Conservation (phyloP, 768 basidiomycete genomes). For the Mycena leptocephala region DNA sequence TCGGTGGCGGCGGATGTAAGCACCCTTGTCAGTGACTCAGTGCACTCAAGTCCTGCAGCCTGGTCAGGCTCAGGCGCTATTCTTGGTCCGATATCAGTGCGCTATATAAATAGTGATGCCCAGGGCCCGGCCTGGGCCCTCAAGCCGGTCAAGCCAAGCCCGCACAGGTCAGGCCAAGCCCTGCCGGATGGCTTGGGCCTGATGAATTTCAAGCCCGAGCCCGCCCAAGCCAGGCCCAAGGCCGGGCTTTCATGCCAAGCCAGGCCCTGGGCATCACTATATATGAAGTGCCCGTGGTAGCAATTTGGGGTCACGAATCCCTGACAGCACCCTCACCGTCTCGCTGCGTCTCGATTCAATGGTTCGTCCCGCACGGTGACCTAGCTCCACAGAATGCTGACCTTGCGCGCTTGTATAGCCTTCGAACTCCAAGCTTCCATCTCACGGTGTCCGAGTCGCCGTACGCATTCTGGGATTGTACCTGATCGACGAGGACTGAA, state of each 20-base stretch:
- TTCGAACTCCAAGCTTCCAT: background rate
- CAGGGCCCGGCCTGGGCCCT: too few species aligned
- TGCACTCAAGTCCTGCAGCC: background rate
- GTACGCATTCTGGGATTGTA: background rate
- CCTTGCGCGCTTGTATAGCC: background rate
- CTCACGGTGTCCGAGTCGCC: background rate
- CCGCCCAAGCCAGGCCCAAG: too few species aligned
- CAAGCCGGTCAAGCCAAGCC: too few species aligned
- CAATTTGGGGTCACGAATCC: background rate
- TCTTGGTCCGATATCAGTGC: background rate
- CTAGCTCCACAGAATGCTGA: background rate
- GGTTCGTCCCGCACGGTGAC: background rate
- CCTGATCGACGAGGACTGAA: background rate
- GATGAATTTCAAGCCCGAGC: too few species aligned
- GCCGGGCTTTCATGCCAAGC: too few species aligned
- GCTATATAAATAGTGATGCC: too few species aligned
- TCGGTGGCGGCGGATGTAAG: background rate
- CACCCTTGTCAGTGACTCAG: background rate
- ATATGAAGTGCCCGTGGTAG: background rate
- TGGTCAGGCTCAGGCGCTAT: constrained; percentile 9
- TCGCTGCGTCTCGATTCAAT: background rate
- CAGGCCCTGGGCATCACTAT: too few species aligned
- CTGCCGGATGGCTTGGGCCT: too few species aligned
- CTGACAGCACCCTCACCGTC: background rate
- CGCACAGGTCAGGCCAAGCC: too few species aligned